Evolutionary conservation across 805 yeast genomes (phyloP), one percentile per base, ranked within the genome.

Genomic region (Yamadazyma laniorum): DNA sequence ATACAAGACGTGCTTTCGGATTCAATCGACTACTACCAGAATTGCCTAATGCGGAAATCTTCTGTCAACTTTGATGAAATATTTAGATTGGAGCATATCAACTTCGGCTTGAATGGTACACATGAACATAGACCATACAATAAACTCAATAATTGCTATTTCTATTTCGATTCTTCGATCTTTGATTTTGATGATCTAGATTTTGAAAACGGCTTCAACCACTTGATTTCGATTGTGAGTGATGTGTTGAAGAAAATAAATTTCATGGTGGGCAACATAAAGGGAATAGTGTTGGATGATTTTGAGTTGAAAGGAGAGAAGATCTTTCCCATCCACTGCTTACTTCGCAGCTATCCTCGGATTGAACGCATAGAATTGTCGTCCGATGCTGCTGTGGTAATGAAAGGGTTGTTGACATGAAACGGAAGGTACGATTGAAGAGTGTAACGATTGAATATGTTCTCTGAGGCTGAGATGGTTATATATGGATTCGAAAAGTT

Each of bases 271-370:
- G 60, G 53, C 12, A 47, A 65, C 31, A 55, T 64, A 9, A 48
- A 58, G 38, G 61, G 60, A 3, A 34, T 64, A 14, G 60, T 55
- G 35, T 53, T 65, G 25, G 67, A 65, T 39, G 71, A 65, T 37
- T 40, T 39, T 13, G 43, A 52, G 14, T 45, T 62, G 14, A 32
- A 39, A 3, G 70, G 67, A 1, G 68, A 61, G 22, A 55, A 59
- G 35, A 56, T 48, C 11, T 53, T 53, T 29, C 57, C 67, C 1
- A 49, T 64, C 23, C 55, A 51, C 26, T 48, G 58, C 21, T 47
- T 65, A 35, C 43, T 58, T 42, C 47, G 58, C 34, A 64, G 59
- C 40, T 59, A 54, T 35, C 67, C 67, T 1, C 44, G 52, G 9
- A 53, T 65, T 6, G 70, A 63, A 44, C 49, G 53, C 28, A 46